Evolutionary conservation across 2,329 filamentous ascomycete genomes (phyloP).

Genomic region (Plectosphaerella cucumerina): DNA sequence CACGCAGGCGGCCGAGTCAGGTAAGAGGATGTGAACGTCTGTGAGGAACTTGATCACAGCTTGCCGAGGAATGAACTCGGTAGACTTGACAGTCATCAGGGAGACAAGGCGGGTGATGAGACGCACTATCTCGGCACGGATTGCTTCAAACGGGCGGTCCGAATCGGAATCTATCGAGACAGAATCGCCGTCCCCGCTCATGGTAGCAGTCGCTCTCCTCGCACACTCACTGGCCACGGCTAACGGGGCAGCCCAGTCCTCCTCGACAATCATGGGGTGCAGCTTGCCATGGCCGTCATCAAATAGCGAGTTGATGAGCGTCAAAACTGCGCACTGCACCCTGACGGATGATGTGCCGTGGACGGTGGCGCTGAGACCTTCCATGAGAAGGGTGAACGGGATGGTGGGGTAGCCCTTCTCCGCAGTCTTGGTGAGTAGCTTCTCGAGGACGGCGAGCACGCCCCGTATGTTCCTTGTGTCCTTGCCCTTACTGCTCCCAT

Average conservation of each 20-base stretch:
- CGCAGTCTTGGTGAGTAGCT: conserved; percentile 55
- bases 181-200: conserved; percentile 10
- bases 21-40: conserved; percentile 55
- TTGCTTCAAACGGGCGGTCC: conserved; percentile 28
- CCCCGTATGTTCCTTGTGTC: conserved; percentile 57
- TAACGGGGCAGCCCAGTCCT: conserved; percentile 62
- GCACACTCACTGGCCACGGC: conserved; percentile 55
- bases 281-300: conserved; percentile 46
- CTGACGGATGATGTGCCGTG: conserved; percentile 38
- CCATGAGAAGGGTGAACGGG: conserved; percentile 54
- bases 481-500: conserved; percentile 42
- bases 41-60: conserved; percentile 65
- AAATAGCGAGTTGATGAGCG: conserved; percentile 53
- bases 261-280: conserved; percentile 55
- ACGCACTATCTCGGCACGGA: conserved; percentile 37
- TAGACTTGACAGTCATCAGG: conserved; percentile 38
- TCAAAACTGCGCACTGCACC: conserved; percentile 42
- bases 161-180: conserved; percentile 18
- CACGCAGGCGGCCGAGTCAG: conserved; percentile 59
- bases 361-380: conserved; percentile 50
- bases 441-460: conserved; percentile 58
- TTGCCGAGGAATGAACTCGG: conserved; percentile 59
- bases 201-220: conserved; percentile 20
- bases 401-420: conserved; percentile 57
- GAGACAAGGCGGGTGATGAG: conserved; percentile 47